Evolutionary conservation across 2,329 filamentous ascomycete genomes (phyloP), one percentile per base, ranked within the genome.

Genomic region (Neonectria magnoliae): DNA sequence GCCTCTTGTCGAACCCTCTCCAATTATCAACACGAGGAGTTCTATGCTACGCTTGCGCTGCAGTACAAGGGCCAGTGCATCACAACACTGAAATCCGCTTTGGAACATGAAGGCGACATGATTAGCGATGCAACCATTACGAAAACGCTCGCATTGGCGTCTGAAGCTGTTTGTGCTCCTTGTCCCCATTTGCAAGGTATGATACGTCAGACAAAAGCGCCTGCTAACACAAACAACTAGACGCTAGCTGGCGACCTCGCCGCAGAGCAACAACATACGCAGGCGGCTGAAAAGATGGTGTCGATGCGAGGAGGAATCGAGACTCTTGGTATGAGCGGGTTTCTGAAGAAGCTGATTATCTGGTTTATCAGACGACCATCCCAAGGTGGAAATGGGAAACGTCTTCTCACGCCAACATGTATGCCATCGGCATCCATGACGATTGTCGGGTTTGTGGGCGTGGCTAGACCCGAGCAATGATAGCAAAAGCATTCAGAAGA

Each of bases 111-210:
- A 25, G 59, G 60, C 13, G 29, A 33, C 5, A 29, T 44, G 13
- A 48, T 65, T 14, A 69, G 66, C 38, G 66, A 73, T 10, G 29
- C 64, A 10, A 73, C 71, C 6, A 68, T 73, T 14, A 65, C 68
- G 1, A 70, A 73, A 42, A 70, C 61, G 8, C 44, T 71, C n/a
- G 64, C 54, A 22, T 48, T 63, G 16, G 60, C 54, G n/a, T 63
- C 54, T 29, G 60, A 63, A 8, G 54, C 54, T 51, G 60, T 62
- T 45, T 3, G 60, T 25, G 3, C 11, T 7, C 38, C 31, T 33
- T 16, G 2, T n/a, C 7, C 16, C 27, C 18, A 6, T 14, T 4
- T 31, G 1, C 29, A n/a, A 13, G n/a, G 18, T 3, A 8, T 33
- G 14, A 13, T 27, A 9, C 6, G 18, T 9, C 8, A 8, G 10